phyloP scores from a whole-genome alignment of 306 rosid species.

The Cicer chorassanicum region DNA sequence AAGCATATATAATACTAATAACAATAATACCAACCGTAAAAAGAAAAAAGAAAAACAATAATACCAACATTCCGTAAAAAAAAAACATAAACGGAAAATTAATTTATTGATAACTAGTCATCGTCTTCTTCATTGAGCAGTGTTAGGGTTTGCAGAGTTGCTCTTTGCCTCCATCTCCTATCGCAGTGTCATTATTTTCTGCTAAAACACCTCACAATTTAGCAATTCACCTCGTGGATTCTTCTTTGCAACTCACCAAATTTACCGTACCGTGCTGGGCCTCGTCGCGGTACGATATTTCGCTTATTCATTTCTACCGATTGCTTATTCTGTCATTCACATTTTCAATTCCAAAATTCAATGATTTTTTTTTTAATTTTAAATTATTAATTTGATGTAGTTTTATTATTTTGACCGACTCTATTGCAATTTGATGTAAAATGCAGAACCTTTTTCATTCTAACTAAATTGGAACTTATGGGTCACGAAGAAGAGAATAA shows the following conservation, averaged over 20 bases:
- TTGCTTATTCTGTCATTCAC: slow-evolving; percentile 16
- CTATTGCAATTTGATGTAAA: slow-evolving; percentile 26
- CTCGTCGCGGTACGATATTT: slow-evolving; percentile 31
- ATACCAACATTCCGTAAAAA: too few relatives aligned
- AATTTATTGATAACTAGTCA: background rate
- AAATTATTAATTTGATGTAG: background rate
- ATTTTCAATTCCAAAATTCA: slow-evolving; percentile 24
- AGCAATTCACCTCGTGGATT: slow-evolving; percentile 24
- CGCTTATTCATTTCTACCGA: background rate
- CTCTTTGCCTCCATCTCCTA: background rate
- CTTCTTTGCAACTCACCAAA: background rate
- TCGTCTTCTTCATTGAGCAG: background rate
- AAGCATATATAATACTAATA: too few relatives aligned
- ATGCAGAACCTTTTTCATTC: slow-evolving; percentile 38
- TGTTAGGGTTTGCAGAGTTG: slow-evolving; percentile 35
- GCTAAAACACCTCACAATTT: background rate
- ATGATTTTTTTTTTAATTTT: background rate
- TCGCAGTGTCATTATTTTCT: background rate
- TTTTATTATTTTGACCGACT: background rate
- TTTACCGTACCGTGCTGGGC: background rate
- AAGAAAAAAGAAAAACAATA: too few relatives aligned
- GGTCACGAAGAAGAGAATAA: slow-evolving; percentile 51
- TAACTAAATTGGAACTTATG: slow-evolving; percentile 46
- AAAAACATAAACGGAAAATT: background rate
- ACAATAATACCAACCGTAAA: too few relatives aligned